phyloP scores from a whole-genome alignment of 2,329 filamentous ascomycete genomes.

The Beauveria pseudobassiana region DNA sequence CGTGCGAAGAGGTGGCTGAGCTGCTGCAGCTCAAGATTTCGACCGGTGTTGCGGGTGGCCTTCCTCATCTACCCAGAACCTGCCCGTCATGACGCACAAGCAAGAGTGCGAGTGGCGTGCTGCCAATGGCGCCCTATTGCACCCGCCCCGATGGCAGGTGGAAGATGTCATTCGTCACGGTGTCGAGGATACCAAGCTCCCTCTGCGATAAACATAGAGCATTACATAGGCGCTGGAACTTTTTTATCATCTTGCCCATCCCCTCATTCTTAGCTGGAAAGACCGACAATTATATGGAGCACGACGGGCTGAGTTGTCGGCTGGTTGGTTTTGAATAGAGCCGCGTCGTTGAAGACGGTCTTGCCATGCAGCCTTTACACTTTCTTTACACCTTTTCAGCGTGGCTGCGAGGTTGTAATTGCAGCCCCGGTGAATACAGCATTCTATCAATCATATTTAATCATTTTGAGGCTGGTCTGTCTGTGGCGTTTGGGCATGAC shows the following conservation, averaged over 20 bases:
- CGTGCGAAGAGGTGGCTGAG: slow-evolving; percentile 89
- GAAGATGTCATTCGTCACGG: slow-evolving; percentile 72
- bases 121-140: slow-evolving; percentile 58
- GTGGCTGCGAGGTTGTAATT: neutral
- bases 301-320: neutral
- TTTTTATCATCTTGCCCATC: neutral
- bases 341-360: neutral
- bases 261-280: neutral
- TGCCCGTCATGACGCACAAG: slow-evolving; percentile 47
- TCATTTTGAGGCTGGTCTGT: neutral
- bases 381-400: neutral
- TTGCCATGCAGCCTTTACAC: neutral
- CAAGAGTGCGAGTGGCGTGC: slow-evolving; percentile 63
- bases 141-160: slow-evolving; percentile 74
- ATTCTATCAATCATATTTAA: slow-evolving; percentile 7
- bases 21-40: slow-evolving; percentile 93
- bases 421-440: neutral
- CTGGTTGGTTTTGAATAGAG: slow-evolving; percentile 9
- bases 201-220: slow-evolving; percentile 48
- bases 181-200: slow-evolving; percentile 66
- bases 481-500: neutral
- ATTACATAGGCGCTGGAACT: slow-evolving; percentile 7
- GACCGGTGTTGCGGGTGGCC: slow-evolving; percentile 87
- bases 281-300: neutral
- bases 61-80: slow-evolving; percentile 64